Percentiles rank a stretch among this genome's conserved stretches.
These are phyloP conservation scores for Tulasnella sp. DNA, from an alignment of 768 basidiomycete species.

Conservation along the genomic window DNA sequence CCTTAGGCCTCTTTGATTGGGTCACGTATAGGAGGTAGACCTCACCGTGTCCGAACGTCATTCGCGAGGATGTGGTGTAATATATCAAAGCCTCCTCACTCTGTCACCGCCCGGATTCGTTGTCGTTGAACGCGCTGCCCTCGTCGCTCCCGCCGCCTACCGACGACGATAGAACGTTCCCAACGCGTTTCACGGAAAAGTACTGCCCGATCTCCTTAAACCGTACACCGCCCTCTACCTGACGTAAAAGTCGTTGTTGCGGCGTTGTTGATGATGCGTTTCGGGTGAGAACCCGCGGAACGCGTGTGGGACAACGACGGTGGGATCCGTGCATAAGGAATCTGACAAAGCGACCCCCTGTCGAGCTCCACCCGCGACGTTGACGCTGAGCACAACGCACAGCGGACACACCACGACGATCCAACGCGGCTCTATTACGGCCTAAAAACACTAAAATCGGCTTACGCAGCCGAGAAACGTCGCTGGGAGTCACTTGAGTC, in stretches of 20 bases:
- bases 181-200: not conserved
- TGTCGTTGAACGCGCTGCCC: not conserved
- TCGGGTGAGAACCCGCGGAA: not conserved
- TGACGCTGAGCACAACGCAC: not conserved
- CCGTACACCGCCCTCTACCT: too few relatives aligned
- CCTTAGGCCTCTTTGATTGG: not conserved
- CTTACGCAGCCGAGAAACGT: not conserved
- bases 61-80: too few relatives aligned
- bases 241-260: not conserved
- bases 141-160: not conserved
- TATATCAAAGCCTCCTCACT: not conserved
- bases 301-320: too few relatives aligned
- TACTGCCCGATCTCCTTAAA: too few relatives aligned
- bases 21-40: not conserved
- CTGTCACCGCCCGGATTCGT: too few relatives aligned
- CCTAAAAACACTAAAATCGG: not conserved
- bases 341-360: not conserved
- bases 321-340: not conserved
- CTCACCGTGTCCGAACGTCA: not conserved
- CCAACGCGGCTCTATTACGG: not conserved
- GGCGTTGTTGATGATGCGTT: not conserved
- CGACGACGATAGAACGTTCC: not conserved
- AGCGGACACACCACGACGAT: too few relatives aligned
- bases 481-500: not conserved
- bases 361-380: not conserved